phyloP scores from a whole-genome alignment of 352 stramenopile genomes.

The Discostella stelligera region DNA sequence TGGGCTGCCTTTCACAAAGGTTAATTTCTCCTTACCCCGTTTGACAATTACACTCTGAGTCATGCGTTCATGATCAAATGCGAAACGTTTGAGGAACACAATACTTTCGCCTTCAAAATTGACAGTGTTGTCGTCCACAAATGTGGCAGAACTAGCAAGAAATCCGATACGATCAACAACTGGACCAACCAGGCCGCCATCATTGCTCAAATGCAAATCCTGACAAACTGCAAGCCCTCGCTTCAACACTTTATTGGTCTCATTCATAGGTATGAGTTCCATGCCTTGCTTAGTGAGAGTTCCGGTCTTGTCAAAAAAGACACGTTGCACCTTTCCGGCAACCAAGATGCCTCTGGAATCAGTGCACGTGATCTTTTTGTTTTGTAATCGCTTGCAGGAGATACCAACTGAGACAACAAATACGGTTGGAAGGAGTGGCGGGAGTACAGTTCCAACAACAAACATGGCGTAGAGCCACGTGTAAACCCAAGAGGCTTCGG shows the following conservation, averaged over 20 bases:
- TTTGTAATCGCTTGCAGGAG: slow-evolving; percentile 83
- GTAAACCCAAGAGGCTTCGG: slow-evolving; percentile 74
- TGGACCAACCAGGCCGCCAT: slow-evolving; percentile 84
- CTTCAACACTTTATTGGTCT: slow-evolving; percentile 9
- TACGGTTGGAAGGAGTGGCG: slow-evolving; percentile 67
- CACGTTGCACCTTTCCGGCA: slow-evolving; percentile 87
- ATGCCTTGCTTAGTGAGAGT: slow-evolving; percentile 88
- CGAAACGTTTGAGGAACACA: slow-evolving; percentile 87
- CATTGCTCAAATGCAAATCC: slow-evolving; percentile 82
- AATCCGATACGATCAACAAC: slow-evolving; percentile 89
- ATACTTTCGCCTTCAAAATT: slow-evolving; percentile 49
- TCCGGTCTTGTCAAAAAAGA: slow-evolving; percentile 89
- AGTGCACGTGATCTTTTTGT: slow-evolving; percentile 84
- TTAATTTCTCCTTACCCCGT: slow-evolving; percentile 71
- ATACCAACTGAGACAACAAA: slow-evolving; percentile 74
- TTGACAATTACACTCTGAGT: slow-evolving; percentile 89
- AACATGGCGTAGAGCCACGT: slow-evolving; percentile 57
- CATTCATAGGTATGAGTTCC: slow-evolving; percentile 47
- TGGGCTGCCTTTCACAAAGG: slow-evolving; percentile 89
- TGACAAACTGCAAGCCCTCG: slow-evolving; percentile 85
- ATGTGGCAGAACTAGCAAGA: slow-evolving; percentile 47
- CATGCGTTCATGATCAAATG: slow-evolving; percentile 90
- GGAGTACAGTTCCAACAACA: slow-evolving; percentile 74
- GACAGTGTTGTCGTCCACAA: slow-evolving; percentile 27
- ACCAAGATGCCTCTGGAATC: slow-evolving; percentile 87